phyloP scores from a whole-genome alignment of 2,329 filamentous ascomycete species.

The Phaeosphaeria sp. region DNA sequence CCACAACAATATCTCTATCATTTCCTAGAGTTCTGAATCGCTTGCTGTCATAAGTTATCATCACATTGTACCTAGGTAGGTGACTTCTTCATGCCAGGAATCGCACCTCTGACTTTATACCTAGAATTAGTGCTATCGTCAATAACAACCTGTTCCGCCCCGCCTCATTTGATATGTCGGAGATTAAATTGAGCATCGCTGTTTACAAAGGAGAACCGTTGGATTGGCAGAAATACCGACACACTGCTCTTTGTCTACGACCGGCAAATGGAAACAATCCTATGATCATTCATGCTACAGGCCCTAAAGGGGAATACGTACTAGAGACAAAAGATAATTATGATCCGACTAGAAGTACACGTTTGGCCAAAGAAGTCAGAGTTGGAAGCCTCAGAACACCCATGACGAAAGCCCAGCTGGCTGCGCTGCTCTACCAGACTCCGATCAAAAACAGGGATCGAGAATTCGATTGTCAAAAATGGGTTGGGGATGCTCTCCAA shows the following conservation, averaged over 20 bases:
- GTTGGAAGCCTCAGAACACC: not conserved
- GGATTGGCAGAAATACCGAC: not conserved
- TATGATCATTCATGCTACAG: not conserved
- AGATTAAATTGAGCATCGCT: not conserved
- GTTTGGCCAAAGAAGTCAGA: not conserved
- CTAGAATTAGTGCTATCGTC: no score
- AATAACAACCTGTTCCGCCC: no score
- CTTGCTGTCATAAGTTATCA: no score
- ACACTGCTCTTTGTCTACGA: not conserved
- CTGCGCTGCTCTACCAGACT: not conserved
- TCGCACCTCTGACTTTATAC: no score
- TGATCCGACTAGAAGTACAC: not conserved
- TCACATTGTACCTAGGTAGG: no score
- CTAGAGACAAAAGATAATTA: not conserved
- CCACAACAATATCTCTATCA: no score
- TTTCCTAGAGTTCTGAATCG: no score
- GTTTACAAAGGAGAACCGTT: not conserved
- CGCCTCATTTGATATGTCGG: no score
- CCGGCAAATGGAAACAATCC: not conserved
- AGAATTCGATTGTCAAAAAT: not conserved
- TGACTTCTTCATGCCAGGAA: no score
- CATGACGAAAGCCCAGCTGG: not conserved
- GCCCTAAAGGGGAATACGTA: not conserved
- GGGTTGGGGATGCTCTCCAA: constrained; percentile 2
- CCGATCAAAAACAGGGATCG: not conserved